A percentile compares a stretch with the other conserved stretches of the same genome.
These are phyloP conservation scores for Chrysanthemum seticuspe DNA, from an alignment of 129 eudicot genomes.

Conservation along the genomic window DNA sequence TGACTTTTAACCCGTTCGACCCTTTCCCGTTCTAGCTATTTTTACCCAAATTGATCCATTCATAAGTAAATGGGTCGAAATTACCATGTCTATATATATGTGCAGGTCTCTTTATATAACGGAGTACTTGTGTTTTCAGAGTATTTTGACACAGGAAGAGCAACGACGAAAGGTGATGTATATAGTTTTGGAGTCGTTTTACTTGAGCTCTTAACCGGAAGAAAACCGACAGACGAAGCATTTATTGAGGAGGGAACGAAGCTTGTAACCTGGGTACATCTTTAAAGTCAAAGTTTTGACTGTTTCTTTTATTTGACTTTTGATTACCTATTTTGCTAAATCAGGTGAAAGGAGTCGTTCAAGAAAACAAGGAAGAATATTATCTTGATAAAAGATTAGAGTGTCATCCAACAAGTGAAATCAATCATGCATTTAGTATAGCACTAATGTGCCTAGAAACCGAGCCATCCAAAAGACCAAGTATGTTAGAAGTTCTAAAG, in stretches of 20 bases:
- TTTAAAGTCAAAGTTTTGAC: constrained; percentile 23
- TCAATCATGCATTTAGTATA: constrained; percentile 51
- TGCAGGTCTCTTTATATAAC: background rate
- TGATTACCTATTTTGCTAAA: constrained; percentile 12
- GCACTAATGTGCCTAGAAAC: constrained; percentile 81
- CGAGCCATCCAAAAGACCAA: constrained; percentile 78
- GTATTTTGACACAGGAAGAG: constrained; percentile 93
- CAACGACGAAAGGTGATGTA: constrained; percentile 89
- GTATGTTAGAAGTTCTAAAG: constrained; percentile 78
- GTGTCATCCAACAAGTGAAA: constrained; percentile 45
- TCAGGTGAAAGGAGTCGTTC: constrained; percentile 86
- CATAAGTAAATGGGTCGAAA: background rate
- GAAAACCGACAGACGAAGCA: constrained; percentile 75
- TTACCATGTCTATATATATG: background rate
- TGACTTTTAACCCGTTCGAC: background rate
- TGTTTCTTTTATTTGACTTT: constrained; percentile 7
- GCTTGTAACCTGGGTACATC: constrained; percentile 83
- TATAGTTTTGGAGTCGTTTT: constrained; percentile 92
- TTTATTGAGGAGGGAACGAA: constrained; percentile 92
- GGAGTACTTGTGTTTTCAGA: constrained; percentile 41
- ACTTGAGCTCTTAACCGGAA: constrained; percentile 89
- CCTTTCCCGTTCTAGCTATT: background rate
- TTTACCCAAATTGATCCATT: background rate
- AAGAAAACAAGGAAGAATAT: constrained; percentile 73
- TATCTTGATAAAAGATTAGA: constrained; percentile 66